A percentile compares a stretch with the other conserved stretches of the same genome.
Conservation (phyloP, 2,329 filamentous ascomycete genomes). For the Aspergillus clavatus region DNA sequence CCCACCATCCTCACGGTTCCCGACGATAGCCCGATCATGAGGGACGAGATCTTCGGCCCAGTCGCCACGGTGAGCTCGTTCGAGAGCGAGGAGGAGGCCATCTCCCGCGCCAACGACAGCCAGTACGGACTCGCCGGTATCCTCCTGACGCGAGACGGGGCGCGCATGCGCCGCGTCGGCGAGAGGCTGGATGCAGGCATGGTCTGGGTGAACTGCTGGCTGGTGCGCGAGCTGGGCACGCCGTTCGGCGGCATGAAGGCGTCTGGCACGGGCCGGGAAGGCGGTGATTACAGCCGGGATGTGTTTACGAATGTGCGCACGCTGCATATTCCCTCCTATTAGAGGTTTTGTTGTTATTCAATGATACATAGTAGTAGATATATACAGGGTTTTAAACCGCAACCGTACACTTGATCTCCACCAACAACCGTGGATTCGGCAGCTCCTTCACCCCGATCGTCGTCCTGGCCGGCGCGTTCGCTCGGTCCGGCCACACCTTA, state of each 20-base stretch:
- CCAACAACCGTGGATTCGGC: slow-evolving; percentile 17
- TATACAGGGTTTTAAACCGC: background rate
- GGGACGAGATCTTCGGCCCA: slow-evolving; percentile 51
- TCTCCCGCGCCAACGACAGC: slow-evolving; percentile 48
- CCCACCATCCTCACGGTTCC: slow-evolving; percentile 49
- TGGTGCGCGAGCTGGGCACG: slow-evolving; percentile 17
- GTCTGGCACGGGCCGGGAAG: slow-evolving; percentile 15
- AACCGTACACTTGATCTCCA: slow-evolving; percentile 21
- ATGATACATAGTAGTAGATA: background rate
- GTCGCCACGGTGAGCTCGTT: slow-evolving; percentile 49
- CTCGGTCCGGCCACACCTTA: slow-evolving; percentile 36
- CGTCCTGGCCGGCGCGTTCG: slow-evolving; percentile 32
- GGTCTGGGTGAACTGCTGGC: slow-evolving; percentile 37
- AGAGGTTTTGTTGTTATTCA: slow-evolving; percentile 2
- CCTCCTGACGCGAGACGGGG: slow-evolving; percentile 56
- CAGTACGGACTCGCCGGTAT: slow-evolving; percentile 57
- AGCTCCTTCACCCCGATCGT: slow-evolving; percentile 21
- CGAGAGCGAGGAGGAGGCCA: slow-evolving; percentile 49
- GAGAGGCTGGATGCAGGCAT: slow-evolving; percentile 56
- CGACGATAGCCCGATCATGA: slow-evolving; percentile 47
- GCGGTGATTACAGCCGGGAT: slow-evolving; percentile 15
- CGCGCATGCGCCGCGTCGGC: slow-evolving; percentile 54
- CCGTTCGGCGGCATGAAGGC: slow-evolving; percentile 20
- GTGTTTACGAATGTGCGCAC: slow-evolving; percentile 18
- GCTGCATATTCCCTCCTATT: slow-evolving; percentile 12